phyloP scores from a whole-genome alignment of 805 yeast species.

The Starmerella scarabaei region DNA sequence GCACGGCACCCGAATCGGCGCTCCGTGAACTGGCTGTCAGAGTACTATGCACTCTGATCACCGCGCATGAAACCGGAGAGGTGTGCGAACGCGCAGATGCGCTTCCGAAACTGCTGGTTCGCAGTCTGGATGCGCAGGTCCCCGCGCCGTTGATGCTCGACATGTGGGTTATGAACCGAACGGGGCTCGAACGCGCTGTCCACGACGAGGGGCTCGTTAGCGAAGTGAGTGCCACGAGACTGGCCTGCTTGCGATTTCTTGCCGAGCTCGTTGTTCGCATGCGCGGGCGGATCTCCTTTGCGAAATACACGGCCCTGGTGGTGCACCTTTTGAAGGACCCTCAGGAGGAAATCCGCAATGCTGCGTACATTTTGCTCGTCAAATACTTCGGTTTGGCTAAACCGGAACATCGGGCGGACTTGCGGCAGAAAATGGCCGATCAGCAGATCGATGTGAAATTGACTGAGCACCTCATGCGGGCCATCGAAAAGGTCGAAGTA shows the following conservation, averaged over 20 bases:
- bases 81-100: too few species aligned
- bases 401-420: constrained; percentile 34
- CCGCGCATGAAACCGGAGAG: too few species aligned
- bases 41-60: too few species aligned
- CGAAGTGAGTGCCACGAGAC: constrained; percentile 19
- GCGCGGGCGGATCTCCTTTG: constrained; percentile 23
- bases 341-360: constrained; percentile 18
- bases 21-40: too few species aligned
- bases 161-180: constrained; percentile 30
- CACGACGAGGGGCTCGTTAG: constrained; percentile 25
- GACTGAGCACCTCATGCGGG: constrained; percentile 1
- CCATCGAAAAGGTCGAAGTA: background rate
- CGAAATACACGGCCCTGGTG: constrained; percentile 27
- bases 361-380: constrained; percentile 26
- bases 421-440: constrained; percentile 32
- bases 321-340: constrained; percentile 24
- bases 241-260: constrained; percentile 21
- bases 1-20: too few species aligned
- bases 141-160: too few species aligned
- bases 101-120: too few species aligned
- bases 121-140: too few species aligned
- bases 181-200: constrained; percentile 26
- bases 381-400: constrained; percentile 30
- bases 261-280: constrained; percentile 21
- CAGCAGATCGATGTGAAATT: constrained; percentile 17